Percentiles rank a stretch among this genome's conserved stretches.
These are phyloP conservation scores for Macrolepiota fuliginosa DNA, from an alignment of 768 basidiomycete genomes.

Conservation along the genomic window DNA sequence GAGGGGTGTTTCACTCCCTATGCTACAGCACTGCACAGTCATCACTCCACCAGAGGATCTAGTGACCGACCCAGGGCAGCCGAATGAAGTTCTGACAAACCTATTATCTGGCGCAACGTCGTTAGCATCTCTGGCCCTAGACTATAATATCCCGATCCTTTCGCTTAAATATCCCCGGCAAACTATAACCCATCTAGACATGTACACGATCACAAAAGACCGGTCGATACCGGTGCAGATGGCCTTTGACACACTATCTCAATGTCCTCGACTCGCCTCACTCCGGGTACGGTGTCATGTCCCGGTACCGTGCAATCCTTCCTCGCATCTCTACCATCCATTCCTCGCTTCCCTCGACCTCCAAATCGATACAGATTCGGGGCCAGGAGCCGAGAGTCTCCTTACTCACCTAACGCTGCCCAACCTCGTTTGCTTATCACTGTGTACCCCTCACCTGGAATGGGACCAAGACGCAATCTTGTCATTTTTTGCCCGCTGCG, in stretches of 20 bases:
- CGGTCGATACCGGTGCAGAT: slow-evolving; percentile 11
- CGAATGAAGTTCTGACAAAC: not conserved
- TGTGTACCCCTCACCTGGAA: not conserved
- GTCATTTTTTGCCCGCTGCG: slow-evolving; percentile 4
- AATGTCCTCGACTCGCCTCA: not conserved
- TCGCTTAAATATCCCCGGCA: slow-evolving; percentile 2
- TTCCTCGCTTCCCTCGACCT: not conserved
- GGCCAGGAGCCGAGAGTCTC: slow-evolving; percentile 6
- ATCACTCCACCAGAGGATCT: slow-evolving; percentile 4
- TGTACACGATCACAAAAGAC: slow-evolving; percentile 3
- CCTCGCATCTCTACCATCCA: slow-evolving; percentile 3
- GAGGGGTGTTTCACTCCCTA: not conserved
- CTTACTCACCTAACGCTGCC: slow-evolving; percentile 5
- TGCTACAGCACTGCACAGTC: slow-evolving; percentile 7
- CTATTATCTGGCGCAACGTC: slow-evolving; percentile 1
- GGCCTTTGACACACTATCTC: slow-evolving; percentile 8
- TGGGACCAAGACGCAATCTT: slow-evolving; percentile 12
- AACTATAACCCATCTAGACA: slow-evolving; percentile 4
- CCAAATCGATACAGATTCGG: slow-evolving; percentile 10
- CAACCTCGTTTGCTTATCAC: not conserved
- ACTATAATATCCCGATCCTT: slow-evolving; percentile 4
- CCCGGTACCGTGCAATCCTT: not conserved
- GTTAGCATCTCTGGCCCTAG: not conserved
- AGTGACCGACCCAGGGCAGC: not conserved
- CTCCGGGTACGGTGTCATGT: slow-evolving; percentile 7